A percentile compares a stretch with the other conserved stretches of the same genome.
These are phyloP conservation scores for Micractinium conductrix DNA, from an alignment of 139 green algal species.

Conservation along the genomic window DNA sequence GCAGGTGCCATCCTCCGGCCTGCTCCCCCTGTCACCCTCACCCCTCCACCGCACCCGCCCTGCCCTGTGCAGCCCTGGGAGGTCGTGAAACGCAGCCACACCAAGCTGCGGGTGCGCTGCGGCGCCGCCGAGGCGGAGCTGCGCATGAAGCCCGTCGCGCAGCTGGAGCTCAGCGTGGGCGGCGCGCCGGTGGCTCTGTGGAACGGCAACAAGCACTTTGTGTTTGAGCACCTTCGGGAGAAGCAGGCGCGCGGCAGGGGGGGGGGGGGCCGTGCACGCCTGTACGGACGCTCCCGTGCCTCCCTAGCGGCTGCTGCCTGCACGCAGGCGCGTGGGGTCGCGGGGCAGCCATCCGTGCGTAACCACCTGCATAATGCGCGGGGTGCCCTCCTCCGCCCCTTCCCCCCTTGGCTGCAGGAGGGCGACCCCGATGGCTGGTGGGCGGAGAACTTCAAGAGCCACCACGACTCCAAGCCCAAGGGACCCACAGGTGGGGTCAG, in stretches of 20 bases:
- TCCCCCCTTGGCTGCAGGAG: slow-evolving; percentile 47
- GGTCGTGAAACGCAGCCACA: slow-evolving; percentile 33
- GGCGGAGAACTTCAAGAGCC: slow-evolving; percentile 91
- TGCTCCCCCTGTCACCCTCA: no score
- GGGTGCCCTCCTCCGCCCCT: no score
- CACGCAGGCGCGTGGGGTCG: background rate
- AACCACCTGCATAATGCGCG: background rate
- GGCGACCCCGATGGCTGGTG: slow-evolving; percentile 84
- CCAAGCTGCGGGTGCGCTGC: slow-evolving; percentile 36
- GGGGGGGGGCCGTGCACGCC: background rate
- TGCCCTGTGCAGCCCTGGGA: slow-evolving; percentile 38
- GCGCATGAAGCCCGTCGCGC: slow-evolving; percentile 63
- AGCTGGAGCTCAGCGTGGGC: slow-evolving; percentile 58
- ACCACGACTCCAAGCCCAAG: slow-evolving; percentile 86
- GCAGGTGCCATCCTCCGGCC: no score
- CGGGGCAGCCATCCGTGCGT: no score
- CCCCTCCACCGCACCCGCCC: background rate
- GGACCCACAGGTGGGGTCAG: no score
- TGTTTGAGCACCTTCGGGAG: slow-evolving; percentile 84
- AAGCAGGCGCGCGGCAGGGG: slow-evolving; percentile 60
- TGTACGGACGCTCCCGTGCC: no score
- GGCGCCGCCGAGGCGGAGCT: slow-evolving; percentile 53
- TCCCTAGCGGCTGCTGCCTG: no score
- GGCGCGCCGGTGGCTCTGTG: slow-evolving; percentile 62
- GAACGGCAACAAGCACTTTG: slow-evolving; percentile 85